Base-by-base conservation (phyloP, 495 filamentous ascomycete genomes). In the Penicillium waksmanii region DNA sequence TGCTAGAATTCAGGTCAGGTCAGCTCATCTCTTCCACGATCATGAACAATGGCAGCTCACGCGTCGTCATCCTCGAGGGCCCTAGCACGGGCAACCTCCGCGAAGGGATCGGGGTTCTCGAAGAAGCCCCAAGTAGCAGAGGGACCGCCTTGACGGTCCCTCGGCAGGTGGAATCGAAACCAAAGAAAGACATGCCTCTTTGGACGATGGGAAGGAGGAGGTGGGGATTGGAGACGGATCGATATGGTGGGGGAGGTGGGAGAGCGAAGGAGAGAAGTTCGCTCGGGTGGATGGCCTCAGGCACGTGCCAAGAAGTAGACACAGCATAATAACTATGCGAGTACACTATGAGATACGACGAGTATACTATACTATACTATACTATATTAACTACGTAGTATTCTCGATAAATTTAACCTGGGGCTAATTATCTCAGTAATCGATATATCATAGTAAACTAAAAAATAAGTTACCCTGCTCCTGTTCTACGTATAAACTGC, bases 61-160 rank as follows among this genome's bases (percentile, higher is more conserved):
- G 83, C 90, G 67, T 96, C 87, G 43, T 89, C 87, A 58, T 89
- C 85, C 35, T 85, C 83, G 35, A 81, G 78, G 52, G 65, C 72
- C 61, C 62, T 61, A 50, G 80, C 75, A 61, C 76, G 76, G 52
- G 88, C 86, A 48, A 96, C 84, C 42, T 88, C 86, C 62, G 93
- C 93, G 73, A 98, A 98, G 25, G 95, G 90, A 78, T 98, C 91
- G 55, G 87, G 85, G 51, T 86, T 82, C 71, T 93, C 87, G 44
- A 91, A 87, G 74, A 98, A 96, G 60, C 95, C 95, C 50, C 83
- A 79, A 34, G 78, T 64, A 59, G 91, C 88, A 56, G 82, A 81
- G 43, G 63, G 62, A 58, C 56, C 57, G 42, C 63, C 50, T 55
- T 74, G 64, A 49, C 80, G 82, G 72, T 88, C 85, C 65, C 80